A percentile compares a stretch with the other conserved stretches of the same genome.
Evolutionary conservation across 352 stramenopile species (phyloP).

Genomic region (Pythium rishiriense): DNA sequence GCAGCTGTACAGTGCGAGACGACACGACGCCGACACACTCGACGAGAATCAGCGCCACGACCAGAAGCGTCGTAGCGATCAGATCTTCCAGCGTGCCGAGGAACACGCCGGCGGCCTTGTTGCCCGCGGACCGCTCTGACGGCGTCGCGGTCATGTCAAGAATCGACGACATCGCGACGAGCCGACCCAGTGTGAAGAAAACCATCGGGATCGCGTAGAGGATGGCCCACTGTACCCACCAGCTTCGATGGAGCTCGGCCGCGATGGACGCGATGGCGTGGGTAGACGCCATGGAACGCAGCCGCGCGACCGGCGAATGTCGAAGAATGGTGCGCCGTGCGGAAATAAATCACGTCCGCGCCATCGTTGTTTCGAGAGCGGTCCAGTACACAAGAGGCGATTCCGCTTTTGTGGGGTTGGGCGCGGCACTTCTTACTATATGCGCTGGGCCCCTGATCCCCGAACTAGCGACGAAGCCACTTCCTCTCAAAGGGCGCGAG

Average conservation of each 20-base stretch:
- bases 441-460: too few species aligned
- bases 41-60: slow-evolving; percentile 1
- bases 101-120: slow-evolving; percentile 1
- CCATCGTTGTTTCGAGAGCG: too few species aligned
- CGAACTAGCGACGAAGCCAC: too few species aligned
- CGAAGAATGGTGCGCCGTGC: background rate
- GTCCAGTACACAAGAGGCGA: too few species aligned
- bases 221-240: slow-evolving; percentile 9
- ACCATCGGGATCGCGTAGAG: slow-evolving; percentile 1
- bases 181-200: background rate
- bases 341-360: too few species aligned
- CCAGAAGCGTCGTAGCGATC: slow-evolving; percentile 1
- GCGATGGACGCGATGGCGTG: background rate
- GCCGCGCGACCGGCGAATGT: background rate
- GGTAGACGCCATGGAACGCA: background rate
- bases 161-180: slow-evolving; percentile 2
- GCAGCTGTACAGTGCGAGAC: background rate
- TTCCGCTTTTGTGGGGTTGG: too few species aligned
- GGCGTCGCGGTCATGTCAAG: background rate
- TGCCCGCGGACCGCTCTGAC: background rate
- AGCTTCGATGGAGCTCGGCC: background rate
- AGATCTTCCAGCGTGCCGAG: slow-evolving; percentile 7
- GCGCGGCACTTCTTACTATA: too few species aligned
- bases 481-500: too few species aligned
- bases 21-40: slow-evolving; percentile 1